These are phyloP conservation scores for Globisporangium solare DNA, from an alignment of 352 stramenopile species.

Conservation along the genomic window DNA sequence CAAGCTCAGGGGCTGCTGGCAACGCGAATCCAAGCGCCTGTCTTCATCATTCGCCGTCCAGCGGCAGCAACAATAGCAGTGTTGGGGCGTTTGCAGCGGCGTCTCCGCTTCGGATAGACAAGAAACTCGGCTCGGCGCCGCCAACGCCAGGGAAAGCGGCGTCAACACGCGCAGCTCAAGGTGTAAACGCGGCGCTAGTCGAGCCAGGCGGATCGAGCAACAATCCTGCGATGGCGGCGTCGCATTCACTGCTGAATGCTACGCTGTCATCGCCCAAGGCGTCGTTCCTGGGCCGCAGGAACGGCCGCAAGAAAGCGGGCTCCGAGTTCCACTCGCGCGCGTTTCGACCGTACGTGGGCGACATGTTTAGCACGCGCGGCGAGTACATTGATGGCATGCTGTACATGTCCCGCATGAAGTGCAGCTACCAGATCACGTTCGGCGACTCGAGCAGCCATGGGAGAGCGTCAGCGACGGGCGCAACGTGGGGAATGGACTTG, in stretches of 20 bases:
- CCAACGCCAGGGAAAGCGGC: background rate
- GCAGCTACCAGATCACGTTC: constrained; percentile 46
- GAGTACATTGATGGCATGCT: constrained; percentile 85
- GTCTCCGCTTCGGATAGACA: background rate
- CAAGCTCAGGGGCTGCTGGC: background rate
- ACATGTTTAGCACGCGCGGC: constrained; percentile 76
- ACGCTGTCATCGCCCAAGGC: constrained; percentile 12
- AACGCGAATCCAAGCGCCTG: background rate
- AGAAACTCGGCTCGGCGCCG: background rate
- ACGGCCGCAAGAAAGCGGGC: constrained; percentile 36
- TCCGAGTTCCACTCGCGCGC: constrained; percentile 26
- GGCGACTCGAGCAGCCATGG: constrained; percentile 10
- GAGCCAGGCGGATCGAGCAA: no score
- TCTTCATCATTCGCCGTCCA: no score
- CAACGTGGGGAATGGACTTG: constrained; percentile 15
- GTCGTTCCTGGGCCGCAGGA: constrained; percentile 28
- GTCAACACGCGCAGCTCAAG: background rate
- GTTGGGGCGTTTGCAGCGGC: background rate
- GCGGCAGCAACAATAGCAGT: background rate
- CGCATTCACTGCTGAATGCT: background rate
- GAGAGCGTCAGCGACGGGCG: constrained; percentile 17
- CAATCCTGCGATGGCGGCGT: background rate
- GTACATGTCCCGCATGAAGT: constrained; percentile 87
- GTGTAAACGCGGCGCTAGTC: background rate
- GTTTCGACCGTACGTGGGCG: constrained; percentile 64